Evolutionary conservation across 148 eudicot genomes (phyloP).

Genomic region (Mesembryanthemum crystallinum): DNA sequence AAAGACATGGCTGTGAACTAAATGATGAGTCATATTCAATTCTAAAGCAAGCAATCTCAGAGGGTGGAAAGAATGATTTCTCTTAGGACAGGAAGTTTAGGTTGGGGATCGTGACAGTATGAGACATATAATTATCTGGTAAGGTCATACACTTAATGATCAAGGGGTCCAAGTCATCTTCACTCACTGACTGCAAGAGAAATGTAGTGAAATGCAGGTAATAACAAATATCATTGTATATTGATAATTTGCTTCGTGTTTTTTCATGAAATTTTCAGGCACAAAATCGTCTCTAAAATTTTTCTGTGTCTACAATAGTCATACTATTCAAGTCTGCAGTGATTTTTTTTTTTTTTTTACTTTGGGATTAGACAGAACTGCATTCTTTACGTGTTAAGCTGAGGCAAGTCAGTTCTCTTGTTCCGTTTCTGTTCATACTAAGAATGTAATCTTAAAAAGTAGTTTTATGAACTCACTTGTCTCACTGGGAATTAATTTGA

Average conservation of each 20-base stretch:
- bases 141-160: not conserved
- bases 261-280: not conserved
- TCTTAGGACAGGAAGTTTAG: constrained; percentile 23
- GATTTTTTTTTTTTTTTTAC: no score
- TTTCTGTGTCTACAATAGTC: no score
- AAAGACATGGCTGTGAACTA: constrained; percentile 42
- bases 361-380: no score
- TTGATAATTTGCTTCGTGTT: not conserved
- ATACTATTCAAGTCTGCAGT: no score
- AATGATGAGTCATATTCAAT: constrained; percentile 33
- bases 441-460: no score
- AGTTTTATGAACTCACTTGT: no score
- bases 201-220: constrained; percentile 7
- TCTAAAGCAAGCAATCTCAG: constrained; percentile 28
- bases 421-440: no score
- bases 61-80: constrained; percentile 33
- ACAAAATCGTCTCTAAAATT: no score
- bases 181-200: not conserved
- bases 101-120: constrained; percentile 9
- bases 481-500: no score
- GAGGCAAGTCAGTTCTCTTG: no score
- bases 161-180: not conserved
- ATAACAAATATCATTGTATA: not conserved
- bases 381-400: no score
- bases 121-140: not conserved